phyloP scores from a whole-genome alignment of 1,139 yeast species.

The Debaryomyces sp. region DNA sequence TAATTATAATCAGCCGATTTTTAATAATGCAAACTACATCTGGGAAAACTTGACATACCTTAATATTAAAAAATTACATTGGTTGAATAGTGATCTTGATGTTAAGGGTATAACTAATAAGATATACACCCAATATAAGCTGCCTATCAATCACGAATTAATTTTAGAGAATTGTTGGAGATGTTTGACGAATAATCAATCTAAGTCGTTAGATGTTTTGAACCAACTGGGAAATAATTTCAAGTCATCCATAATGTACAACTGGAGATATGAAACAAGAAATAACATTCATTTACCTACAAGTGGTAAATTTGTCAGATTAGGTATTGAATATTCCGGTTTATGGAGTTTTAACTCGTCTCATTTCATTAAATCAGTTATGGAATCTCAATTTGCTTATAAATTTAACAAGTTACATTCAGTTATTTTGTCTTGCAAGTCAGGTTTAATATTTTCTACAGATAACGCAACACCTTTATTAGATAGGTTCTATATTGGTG shows the following conservation, averaged over 20 bases:
- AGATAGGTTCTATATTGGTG: conserved; percentile 60
- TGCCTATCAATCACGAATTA: conserved; percentile 53
- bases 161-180: conserved; percentile 69
- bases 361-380: conserved; percentile 46
- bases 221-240: conserved; percentile 61
- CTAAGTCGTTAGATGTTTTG: conserved; percentile 37
- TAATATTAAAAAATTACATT: conserved; percentile 67
- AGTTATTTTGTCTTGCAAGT: conserved; percentile 45
- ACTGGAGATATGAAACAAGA: conserved; percentile 57
- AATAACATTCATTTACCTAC: conserved; percentile 59
- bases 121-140: conserved; percentile 35
- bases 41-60: conserved; percentile 58
- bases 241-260: conserved; percentile 59
- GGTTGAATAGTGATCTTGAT: conserved; percentile 63
- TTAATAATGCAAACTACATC: conserved; percentile 53
- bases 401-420: conserved; percentile 30
- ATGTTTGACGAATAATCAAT: conserved; percentile 49
- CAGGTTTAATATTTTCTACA: conserved; percentile 53
- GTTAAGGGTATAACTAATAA: conserved; percentile 63
- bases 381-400: conserved; percentile 51
- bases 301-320: conserved; percentile 54
- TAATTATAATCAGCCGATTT: conserved; percentile 64
- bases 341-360: conserved; percentile 27
- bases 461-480: conserved; percentile 52
- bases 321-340: conserved; percentile 63